Evolutionary conservation across 805 yeast genomes (phyloP), one percentile per base, ranked within the genome.

Genomic region (Candida xyloterini): DNA sequence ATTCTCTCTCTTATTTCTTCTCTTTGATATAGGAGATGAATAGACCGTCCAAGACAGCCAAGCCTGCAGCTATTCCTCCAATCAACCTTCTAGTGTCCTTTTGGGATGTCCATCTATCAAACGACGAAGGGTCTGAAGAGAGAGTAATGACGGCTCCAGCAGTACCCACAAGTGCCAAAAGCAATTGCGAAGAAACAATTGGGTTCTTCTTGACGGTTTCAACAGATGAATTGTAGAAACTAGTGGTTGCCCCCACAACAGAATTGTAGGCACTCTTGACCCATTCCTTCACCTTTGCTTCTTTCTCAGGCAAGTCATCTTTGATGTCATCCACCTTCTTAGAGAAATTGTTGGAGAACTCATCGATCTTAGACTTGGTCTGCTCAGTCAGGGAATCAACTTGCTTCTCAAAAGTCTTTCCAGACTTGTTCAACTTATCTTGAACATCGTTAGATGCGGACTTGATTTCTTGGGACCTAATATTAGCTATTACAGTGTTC

Each of bases 131-230:
- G 31, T 45, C 48, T 25, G 39, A 35, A 13, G 51, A 41, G 9
- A 39, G 42, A 11, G 48, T 43, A 4, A 38, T n/a, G 21, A 39
- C 34, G 5, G 43, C 47, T 14, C 52, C 56, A 21, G 47, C 46
- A 15, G 56, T 42, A 15, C 54, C 56, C 20, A 50, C 35, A 13
- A 42, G 34, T 18, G 56, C 52, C 29, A 51, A 35, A 13, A 51
- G 35, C 38, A 51, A 27, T 32, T 53, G 56, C 10, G 56, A 52
- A 9, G 58, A 33, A 9, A 46, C 34, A 32, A 52, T 18, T 24
- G 57, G 59, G 46, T 52, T 46, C 30, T 44, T 32, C 27, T 52
- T 33, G 27, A 51, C 48, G 3, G 49, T 40, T 14, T 40, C 42
- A 11, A 40, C 35, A 20, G 51, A 34, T 10, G 40, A 26, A 16